Evolutionary conservation across 352 stramenopile species (phyloP), one percentile per base, ranked within the genome.

Genomic region (Thalassiosira hispida): DNA sequence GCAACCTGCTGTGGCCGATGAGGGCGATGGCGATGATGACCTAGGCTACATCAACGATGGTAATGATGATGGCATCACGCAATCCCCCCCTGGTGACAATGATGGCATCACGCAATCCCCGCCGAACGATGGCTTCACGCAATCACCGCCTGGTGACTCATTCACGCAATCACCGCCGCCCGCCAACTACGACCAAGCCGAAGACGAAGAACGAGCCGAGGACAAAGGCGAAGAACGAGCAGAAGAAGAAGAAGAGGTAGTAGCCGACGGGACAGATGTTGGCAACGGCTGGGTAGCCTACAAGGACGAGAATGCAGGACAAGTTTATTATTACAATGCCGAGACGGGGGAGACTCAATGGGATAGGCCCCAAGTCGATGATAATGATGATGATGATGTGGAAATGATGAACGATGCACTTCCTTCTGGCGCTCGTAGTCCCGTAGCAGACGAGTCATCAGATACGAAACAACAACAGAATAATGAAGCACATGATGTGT

Each of bases 241-340:
- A 57, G 22, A 20, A 16, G 29, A 16, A 22, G 27, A 55, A 12
- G 35, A 64, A 18, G 72, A 67, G 14, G 52, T 52, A 12, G 51
- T 44, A n/a, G 38, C 46, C 38, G 68, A 83, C 12, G 69, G 57
- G 23, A 67, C 75, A 29, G 62, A 78, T 31, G 59, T 68, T n/a
- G 71, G 77, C 1, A 47, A 56, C 23, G 70, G 70, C 20, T 93
- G 88, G 88, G 68, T 81, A 1, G 73, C 57, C 46, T 87, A 91
- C 44, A 81, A 79, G 62, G 84, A 91, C 67, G 83, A 92, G 18
- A 81, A 89, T n/a, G n/a, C n/a, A 60, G 87, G 85, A n/a, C 51
- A 79, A 38, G 70, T 80, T 9, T 95, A 94, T 63, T 95, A 89
- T 62, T 92, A 91, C 72, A 93, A 94, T 64, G 69, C 56, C 5